Percentiles rank a stretch among this genome's conserved stretches.
Conservation (phyloP, 2,329 filamentous ascomycete genomes). For the Coniochaeta sp. region DNA sequence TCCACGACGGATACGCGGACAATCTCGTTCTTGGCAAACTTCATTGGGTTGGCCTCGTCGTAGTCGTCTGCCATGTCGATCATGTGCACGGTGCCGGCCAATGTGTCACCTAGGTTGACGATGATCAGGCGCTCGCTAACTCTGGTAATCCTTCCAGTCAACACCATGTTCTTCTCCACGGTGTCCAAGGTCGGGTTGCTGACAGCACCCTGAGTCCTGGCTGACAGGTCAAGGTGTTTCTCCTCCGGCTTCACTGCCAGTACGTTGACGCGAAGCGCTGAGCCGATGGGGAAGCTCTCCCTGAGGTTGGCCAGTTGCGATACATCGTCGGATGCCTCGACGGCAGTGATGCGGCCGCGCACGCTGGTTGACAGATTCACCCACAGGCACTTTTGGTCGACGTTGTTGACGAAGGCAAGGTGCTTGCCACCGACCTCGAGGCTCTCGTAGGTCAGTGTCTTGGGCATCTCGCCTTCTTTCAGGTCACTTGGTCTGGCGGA, state of each 20-base stretch:
- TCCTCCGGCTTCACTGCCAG: conserved; percentile 65
- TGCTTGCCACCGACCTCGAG: conserved; percentile 65
- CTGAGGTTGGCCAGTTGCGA: conserved; percentile 69
- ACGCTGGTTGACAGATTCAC: conserved; percentile 85
- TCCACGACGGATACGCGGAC: conserved; percentile 79
- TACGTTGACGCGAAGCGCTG: conserved; percentile 74
- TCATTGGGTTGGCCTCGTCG: conserved; percentile 66
- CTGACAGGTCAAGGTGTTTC: conserved; percentile 77
- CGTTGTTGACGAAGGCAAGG: conserved; percentile 87
- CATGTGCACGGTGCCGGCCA: conserved; percentile 75
- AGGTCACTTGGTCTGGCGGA: conserved; percentile 69
- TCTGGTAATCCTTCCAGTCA: conserved; percentile 80
- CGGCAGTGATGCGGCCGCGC: conserved; percentile 71
- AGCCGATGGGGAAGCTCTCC: conserved; percentile 82
- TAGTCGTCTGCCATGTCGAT: conserved; percentile 85
- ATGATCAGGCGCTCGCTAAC: conserved; percentile 76
- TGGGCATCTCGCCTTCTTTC: conserved; percentile 29
- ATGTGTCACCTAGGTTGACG: conserved; percentile 72
- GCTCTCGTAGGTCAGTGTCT: conserved; percentile 62
- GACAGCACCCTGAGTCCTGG: conserved; percentile 53
- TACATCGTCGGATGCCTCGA: conserved; percentile 83
- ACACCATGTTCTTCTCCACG: conserved; percentile 70
- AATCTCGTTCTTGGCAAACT: conserved; percentile 77
- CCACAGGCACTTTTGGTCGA: conserved; percentile 73
- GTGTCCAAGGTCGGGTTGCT: conserved; percentile 59